phyloP scores from a whole-genome alignment of 306 rosid genomes.

The Coriaria nepalensis region DNA sequence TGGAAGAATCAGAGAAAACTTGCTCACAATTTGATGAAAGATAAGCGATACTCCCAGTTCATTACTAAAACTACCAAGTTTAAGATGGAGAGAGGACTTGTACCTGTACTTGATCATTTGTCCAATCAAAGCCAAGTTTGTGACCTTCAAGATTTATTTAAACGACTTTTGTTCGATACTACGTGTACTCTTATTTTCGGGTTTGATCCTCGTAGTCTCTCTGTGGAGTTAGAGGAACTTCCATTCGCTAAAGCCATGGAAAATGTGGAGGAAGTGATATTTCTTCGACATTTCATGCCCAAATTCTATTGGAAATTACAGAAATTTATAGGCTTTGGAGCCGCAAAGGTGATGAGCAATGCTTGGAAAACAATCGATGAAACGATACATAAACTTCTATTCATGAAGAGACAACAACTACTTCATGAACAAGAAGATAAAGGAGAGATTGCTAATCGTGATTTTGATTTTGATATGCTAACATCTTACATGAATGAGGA shows the following conservation, averaged over 20 bases:
- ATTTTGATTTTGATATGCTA: constrained; percentile 17
- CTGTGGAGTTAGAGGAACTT: constrained; percentile 5
- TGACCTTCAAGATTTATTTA: constrained; percentile 26
- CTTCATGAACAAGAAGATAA: neutral
- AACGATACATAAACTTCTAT: constrained; percentile 18
- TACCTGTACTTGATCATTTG: constrained; percentile 22
- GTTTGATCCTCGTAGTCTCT: constrained; percentile 18
- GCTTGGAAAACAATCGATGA: constrained; percentile 21
- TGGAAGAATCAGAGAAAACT: constrained; percentile 22
- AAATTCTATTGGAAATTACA: constrained; percentile 27
- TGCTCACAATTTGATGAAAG: constrained; percentile 10
- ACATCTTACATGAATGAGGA: constrained; percentile 11
- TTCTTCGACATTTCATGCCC: constrained; percentile 14
- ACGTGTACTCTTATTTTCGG: constrained; percentile 16
- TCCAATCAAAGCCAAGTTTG: constrained; percentile 1
- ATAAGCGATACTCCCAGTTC: neutral
- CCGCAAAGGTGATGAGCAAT: constrained; percentile 16
- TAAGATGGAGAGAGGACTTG: constrained; percentile 11
- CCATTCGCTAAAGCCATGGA: constrained; percentile 13
- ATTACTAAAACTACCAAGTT: constrained; percentile 9
- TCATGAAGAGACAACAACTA: constrained; percentile 12
- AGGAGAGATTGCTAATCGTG: neutral
- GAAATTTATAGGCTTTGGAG: constrained; percentile 25
- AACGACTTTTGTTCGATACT: constrained; percentile 21
- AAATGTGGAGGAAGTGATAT: constrained; percentile 5